Percentiles rank a stretch among this genome's conserved stretches.
Evolutionary conservation across 2,329 filamentous ascomycete genomes (phyloP).

Genomic region (Phaeosphaeriaceae sp.): DNA sequence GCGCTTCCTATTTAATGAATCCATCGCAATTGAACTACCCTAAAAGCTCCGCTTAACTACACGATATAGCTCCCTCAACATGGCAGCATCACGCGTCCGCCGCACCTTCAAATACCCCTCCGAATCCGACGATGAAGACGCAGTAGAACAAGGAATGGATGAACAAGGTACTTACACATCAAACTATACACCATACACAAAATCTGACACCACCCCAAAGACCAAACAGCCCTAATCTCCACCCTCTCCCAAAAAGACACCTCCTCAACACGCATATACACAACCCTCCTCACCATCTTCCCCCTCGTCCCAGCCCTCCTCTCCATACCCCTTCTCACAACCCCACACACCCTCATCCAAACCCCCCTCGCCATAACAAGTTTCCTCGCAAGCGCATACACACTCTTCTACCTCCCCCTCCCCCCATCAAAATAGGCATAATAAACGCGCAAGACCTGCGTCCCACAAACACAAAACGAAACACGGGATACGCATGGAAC

Average conservation of each 20-base stretch:
- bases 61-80: too few species aligned
- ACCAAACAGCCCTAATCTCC: conserved; percentile 35
- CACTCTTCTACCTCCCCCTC: conserved; percentile 64
- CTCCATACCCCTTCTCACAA: conserved; percentile 58
- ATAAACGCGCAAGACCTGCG: conserved; percentile 13
- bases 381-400: conserved; percentile 67
- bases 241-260: conserved; percentile 47
- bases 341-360: conserved; percentile 62
- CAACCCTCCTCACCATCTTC: conserved; percentile 62
- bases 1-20: too few species aligned
- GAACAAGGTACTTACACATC: conserved; percentile 66
- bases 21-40: too few species aligned
- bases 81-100: conserved; percentile 69
- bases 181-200: background rate
- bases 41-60: too few species aligned
- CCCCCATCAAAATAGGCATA: conserved; percentile 51
- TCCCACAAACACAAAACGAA: conserved; percentile 10
- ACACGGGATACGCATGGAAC: conserved; percentile 17
- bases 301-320: conserved; percentile 63
- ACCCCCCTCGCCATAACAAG: conserved; percentile 64
- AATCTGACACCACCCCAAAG: conserved; percentile 18
- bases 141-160: conserved; percentile 69
- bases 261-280: conserved; percentile 57
- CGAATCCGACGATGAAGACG: conserved; percentile 60
- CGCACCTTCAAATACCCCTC: conserved; percentile 78